Evolutionary conservation across 306 rosid genomes (phyloP).

Genomic region (Argentina anserina): DNA sequence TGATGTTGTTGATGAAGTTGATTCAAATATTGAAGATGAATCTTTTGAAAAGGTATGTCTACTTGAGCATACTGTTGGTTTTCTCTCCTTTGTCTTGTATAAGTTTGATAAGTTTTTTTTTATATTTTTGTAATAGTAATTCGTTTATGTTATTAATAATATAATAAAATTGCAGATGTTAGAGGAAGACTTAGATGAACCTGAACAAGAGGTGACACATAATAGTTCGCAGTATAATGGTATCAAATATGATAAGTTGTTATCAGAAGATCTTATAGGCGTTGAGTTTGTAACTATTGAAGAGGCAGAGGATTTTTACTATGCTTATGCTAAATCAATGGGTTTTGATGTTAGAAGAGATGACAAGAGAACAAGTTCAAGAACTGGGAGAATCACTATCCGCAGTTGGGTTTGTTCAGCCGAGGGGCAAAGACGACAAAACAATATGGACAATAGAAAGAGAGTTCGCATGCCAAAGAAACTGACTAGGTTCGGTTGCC

Average conservation of each 20-base stretch:
- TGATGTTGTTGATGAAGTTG: conserved; percentile 78
- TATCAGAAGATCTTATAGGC: not conserved
- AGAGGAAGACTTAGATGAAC: no score
- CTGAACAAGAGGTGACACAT: no score
- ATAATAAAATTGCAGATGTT: no score
- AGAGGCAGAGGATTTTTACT: not conserved
- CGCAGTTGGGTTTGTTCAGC: not conserved
- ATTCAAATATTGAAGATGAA: conserved; percentile 86
- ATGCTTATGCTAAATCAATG: not conserved
- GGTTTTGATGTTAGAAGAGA: not conserved
- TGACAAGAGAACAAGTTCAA: not conserved
- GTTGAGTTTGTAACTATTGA: not conserved
- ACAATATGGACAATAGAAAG: not conserved
- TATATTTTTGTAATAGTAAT: no score
- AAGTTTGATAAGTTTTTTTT: no score
- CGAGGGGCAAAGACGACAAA: not conserved
- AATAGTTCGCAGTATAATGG: no score
- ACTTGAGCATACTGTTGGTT: no score
- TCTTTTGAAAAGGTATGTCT: conserved; percentile 81
- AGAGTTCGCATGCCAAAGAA: not conserved
- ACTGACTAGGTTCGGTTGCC: not conserved
- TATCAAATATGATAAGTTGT: no score
- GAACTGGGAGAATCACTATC: not conserved
- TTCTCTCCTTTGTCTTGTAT: no score
- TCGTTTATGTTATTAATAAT: no score